These are phyloP conservation scores for Ganoderma resinaceum DNA, from an alignment of 1,284 basidiomycete genomes.

Conservation along the genomic window DNA sequence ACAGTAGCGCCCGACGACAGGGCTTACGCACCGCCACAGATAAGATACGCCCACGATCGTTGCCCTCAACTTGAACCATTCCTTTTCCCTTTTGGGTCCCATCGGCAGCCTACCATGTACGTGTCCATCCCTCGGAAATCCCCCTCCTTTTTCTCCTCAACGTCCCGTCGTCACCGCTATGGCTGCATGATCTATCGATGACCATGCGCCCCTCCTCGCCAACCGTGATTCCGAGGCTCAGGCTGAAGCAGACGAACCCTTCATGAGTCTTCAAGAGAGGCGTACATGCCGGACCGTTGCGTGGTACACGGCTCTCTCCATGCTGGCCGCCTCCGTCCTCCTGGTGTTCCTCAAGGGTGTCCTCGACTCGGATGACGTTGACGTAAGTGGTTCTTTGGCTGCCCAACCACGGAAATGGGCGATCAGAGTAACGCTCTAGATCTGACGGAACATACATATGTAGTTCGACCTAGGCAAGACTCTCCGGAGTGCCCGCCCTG, in stretches of 20 bases:
- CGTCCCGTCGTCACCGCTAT: too few species aligned
- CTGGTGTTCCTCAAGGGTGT: constrained; percentile 71
- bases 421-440: background rate
- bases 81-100: too few species aligned
- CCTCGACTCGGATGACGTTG: constrained; percentile 50
- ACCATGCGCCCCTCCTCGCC: constrained; percentile 13
- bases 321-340: constrained; percentile 47
- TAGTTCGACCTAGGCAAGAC: constrained; percentile 83
- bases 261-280: constrained; percentile 32
- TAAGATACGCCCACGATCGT: too few species aligned
- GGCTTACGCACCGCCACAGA: too few species aligned
- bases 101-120: too few species aligned
- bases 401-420: too few species aligned
- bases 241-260: constrained; percentile 23
- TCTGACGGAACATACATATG: background rate
- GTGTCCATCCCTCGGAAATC: too few species aligned
- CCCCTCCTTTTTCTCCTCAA: too few species aligned
- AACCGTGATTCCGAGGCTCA: constrained; percentile 15
- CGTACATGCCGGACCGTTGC: constrained; percentile 36
- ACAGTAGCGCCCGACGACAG: too few species aligned
- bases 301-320: constrained; percentile 43
- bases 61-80: too few species aligned
- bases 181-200: constrained; percentile 18
- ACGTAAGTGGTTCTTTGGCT: constrained; percentile 50
- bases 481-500: constrained; percentile 79